phyloP scores from a whole-genome alignment of 176 grass and related monocot species.

The Tillandsia leiboldiana region DNA sequence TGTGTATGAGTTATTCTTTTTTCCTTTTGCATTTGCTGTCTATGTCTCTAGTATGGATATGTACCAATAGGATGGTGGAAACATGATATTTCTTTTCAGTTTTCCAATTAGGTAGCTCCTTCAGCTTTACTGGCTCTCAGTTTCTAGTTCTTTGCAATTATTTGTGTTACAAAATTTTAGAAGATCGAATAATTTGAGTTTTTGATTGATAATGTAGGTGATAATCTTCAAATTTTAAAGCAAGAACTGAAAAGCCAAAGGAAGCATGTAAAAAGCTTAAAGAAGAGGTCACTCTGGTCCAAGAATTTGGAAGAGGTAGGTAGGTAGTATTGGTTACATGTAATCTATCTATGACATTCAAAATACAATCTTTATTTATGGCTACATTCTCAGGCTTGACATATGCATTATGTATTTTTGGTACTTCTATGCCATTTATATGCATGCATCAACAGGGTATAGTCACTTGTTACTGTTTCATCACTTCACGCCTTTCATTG shows the following conservation, averaged over 20 bases:
- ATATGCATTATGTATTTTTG: conserved; percentile 2
- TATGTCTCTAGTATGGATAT: no score
- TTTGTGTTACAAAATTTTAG: neutral
- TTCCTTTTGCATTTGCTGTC: no score
- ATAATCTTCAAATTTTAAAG: conserved; percentile 71
- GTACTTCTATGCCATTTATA: conserved; percentile 5
- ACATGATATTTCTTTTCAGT: no score
- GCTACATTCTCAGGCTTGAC: conserved; percentile 10
- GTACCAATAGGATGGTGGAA: no score
- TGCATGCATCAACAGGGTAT: conserved; percentile 11
- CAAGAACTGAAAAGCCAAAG: conserved; percentile 89
- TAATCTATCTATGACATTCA: conserved; percentile 13
- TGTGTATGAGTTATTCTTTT: no score
- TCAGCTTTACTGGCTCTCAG: no score
- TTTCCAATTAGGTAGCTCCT: no score
- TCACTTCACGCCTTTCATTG: conserved; percentile 13
- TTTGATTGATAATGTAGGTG: conserved; percentile 35
- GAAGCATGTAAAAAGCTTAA: conserved; percentile 79
- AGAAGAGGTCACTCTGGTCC: conserved; percentile 89
- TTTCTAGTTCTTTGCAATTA: neutral
- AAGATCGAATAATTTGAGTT: conserved; percentile 8
- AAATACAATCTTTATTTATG: conserved; percentile 14
- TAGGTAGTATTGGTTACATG: conserved; percentile 24
- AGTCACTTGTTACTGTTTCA: conserved; percentile 8
- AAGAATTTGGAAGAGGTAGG: conserved; percentile 96